A percentile compares a stretch with the other conserved stretches of the same genome.
Conservation (phyloP, 2,329 filamentous ascomycete species). For the Hyphodiscus sp. region DNA sequence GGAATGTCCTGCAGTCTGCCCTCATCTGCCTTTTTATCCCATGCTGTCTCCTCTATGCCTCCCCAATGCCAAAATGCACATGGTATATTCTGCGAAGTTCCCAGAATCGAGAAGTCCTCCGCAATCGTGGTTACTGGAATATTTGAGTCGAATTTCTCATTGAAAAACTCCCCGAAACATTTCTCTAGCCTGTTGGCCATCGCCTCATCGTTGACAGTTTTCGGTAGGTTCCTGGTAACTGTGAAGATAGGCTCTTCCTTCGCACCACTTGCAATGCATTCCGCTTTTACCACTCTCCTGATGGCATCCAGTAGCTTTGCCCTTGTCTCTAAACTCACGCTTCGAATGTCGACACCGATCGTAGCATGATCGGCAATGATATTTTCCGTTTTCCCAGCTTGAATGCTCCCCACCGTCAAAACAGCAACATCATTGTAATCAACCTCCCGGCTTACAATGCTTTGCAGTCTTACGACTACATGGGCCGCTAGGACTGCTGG, state of each 20-base stretch:
- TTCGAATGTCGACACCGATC: constrained; percentile 37
- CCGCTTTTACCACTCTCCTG: constrained; percentile 42
- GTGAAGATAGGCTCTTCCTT: constrained; percentile 12
- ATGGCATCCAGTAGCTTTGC: constrained; percentile 33
- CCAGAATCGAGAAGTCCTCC: constrained; percentile 38
- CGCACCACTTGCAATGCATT: constrained; percentile 42
- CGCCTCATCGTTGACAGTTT: constrained; percentile 18
- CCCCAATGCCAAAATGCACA: constrained; percentile 52
- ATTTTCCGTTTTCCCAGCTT: constrained; percentile 38
- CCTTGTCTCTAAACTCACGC: constrained; percentile 28
- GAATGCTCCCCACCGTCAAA: constrained; percentile 38
- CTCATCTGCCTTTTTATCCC: constrained; percentile 41
- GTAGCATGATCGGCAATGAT: constrained; percentile 38
- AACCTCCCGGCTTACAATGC: constrained; percentile 34
- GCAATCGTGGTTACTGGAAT: constrained; percentile 8
- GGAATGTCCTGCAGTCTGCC: constrained; percentile 42
- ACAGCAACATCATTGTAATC: constrained; percentile 36
- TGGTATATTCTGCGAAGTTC: constrained; percentile 39
- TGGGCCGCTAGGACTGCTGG: constrained; percentile 38
- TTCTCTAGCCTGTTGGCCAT: constrained; percentile 9
- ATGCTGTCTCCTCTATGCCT: constrained; percentile 42
- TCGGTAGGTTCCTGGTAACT: constrained; percentile 16
- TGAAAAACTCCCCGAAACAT: constrained; percentile 13
- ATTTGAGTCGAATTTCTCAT: constrained; percentile 10
- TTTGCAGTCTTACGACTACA: constrained; percentile 36